Percentiles rank a stretch among this genome's conserved stretches.
phyloP scores from a whole-genome alignment of 306 rosid genomes.

The Astragalus glycyphyllos region DNA sequence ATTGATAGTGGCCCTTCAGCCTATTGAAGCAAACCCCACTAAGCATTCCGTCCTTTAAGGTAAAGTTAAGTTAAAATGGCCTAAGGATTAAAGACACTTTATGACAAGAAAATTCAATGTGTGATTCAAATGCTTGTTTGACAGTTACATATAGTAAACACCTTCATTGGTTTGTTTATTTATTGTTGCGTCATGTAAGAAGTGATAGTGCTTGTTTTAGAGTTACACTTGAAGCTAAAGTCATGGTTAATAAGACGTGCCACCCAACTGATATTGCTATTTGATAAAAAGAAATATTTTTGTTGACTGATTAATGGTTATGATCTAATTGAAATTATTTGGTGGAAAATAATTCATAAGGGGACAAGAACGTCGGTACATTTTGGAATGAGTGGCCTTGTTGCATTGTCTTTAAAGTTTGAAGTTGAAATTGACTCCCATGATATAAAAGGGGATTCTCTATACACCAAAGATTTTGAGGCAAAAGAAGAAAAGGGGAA shows the following conservation, averaged over 20 bases:
- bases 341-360: slow-evolving; percentile 32
- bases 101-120: slow-evolving; percentile 28
- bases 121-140: slow-evolving; percentile 47
- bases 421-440: slow-evolving; percentile 43
- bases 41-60: slow-evolving; percentile 65
- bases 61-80: slow-evolving; percentile 70
- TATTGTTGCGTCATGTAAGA: too few species aligned
- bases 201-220: slow-evolving; percentile 45
- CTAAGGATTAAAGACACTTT: slow-evolving; percentile 41
- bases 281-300: slow-evolving; percentile 26
- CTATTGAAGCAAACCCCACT: slow-evolving; percentile 51
- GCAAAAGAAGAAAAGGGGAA: neutral
- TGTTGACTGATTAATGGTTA: slow-evolving; percentile 35
- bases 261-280: slow-evolving; percentile 55
- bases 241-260: slow-evolving; percentile 60
- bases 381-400: slow-evolving; percentile 30
- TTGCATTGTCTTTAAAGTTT: slow-evolving; percentile 31
- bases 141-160: slow-evolving; percentile 24
- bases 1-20: slow-evolving; percentile 78
- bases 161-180: slow-evolving; percentile 26
- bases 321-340: slow-evolving; percentile 41
- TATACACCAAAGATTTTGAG: neutral
- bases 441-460: slow-evolving; percentile 37
- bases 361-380: slow-evolving; percentile 33
- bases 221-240: slow-evolving; percentile 74